Evolutionary conservation across 202 grass and related monocot genomes (phyloP).

Genomic region (Elaeis oleifera): DNA sequence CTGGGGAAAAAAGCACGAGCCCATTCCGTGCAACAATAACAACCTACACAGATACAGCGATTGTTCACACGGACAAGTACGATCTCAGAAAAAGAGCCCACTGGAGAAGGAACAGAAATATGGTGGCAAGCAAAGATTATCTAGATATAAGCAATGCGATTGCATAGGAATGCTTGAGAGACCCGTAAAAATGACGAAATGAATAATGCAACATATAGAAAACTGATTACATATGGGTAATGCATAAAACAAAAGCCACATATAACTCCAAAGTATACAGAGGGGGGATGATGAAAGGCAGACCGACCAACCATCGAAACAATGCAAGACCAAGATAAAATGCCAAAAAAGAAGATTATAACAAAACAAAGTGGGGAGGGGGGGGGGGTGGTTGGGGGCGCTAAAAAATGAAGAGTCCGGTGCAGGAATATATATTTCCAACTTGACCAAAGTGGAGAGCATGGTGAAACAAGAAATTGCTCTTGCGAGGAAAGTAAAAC

Average conservation of each 20-base stretch:
- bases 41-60: too few species aligned
- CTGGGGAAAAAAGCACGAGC: too few species aligned
- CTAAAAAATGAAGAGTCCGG: not conserved
- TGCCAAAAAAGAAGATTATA: not conserved
- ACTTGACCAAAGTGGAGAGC: too few species aligned
- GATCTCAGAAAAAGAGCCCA: not conserved
- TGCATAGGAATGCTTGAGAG: not conserved
- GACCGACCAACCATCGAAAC: not conserved
- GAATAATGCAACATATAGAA: not conserved
- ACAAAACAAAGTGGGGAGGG: too few species aligned
- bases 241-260: not conserved
- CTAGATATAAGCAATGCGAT: not conserved
- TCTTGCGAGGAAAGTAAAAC: too few species aligned
- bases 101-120: not conserved
- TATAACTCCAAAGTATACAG: not conserved
- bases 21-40: too few species aligned
- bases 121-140: not conserved
- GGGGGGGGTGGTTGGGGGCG: too few species aligned
- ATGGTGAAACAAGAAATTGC: too few species aligned
- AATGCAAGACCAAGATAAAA: constrained; percentile 4
- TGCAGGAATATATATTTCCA: too few species aligned
- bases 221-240: constrained; percentile 8
- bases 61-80: too few species aligned
- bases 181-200: not conserved
- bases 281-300: not conserved